phyloP scores from a whole-genome alignment of 2,329 filamentous ascomycete genomes.

The Nigrograna mackinnonii region DNA sequence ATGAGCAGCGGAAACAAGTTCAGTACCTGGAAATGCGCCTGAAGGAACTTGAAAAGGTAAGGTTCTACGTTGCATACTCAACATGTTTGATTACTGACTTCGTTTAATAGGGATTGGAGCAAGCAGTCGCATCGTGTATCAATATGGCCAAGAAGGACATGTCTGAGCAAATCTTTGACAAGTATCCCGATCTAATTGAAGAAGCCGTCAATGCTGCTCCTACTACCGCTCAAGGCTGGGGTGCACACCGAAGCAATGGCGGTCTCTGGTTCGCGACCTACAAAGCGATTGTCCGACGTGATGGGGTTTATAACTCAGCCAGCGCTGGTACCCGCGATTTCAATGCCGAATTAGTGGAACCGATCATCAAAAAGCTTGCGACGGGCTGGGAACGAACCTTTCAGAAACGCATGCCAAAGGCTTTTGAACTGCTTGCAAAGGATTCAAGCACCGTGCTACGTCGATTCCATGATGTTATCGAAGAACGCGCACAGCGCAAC shows the following conservation, averaged over 20 bases:
- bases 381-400: constrained; percentile 51
- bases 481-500: constrained; percentile 40
- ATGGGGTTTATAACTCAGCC: constrained; percentile 50
- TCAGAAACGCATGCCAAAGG: constrained; percentile 45
- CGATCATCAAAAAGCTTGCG: constrained; percentile 45
- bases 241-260: constrained; percentile 43
- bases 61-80: constrained; percentile 11
- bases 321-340: constrained; percentile 44
- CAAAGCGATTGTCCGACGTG: constrained; percentile 57
- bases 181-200: constrained; percentile 44
- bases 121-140: constrained; percentile 43
- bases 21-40: constrained; percentile 44
- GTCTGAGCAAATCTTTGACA: constrained; percentile 51
- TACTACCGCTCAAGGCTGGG: constrained; percentile 39
- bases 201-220: constrained; percentile 43
- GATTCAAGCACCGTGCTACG: constrained; percentile 35
- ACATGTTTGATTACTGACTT: too few relatives aligned
- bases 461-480: constrained; percentile 48
- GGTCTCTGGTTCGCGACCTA: constrained; percentile 59
- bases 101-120: constrained; percentile 44
- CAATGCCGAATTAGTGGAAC: constrained; percentile 44
- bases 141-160: constrained; percentile 45
- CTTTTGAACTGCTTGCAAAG: constrained; percentile 41
- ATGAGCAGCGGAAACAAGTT: constrained; percentile 44
- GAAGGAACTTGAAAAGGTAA: constrained; percentile 43